These are phyloP conservation scores for Backusella tarrabulga DNA, from an alignment of 192 early-diverging fungal genomes.

Conservation along the genomic window DNA sequence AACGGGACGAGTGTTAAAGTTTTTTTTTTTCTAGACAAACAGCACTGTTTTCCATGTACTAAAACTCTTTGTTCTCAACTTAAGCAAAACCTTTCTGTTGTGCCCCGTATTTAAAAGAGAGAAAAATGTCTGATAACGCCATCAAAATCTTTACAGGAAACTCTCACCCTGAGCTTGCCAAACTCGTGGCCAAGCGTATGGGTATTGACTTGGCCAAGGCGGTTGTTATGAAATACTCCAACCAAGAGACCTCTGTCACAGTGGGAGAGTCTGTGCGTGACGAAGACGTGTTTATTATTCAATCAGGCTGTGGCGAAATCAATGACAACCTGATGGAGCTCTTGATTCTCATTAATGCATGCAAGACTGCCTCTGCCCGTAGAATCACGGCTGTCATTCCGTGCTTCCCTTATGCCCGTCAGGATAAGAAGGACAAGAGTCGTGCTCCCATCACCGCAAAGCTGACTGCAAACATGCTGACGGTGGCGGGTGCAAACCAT, in stretches of 20 bases:
- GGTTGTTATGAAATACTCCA: constrained; percentile 94
- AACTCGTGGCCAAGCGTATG: constrained; percentile 90
- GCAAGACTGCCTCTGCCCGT: constrained; percentile 85
- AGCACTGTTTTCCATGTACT: too few species aligned
- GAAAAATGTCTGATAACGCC: constrained; percentile 76
- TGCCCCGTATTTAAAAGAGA: not conserved
- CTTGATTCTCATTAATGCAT: constrained; percentile 96
- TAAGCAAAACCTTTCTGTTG: not conserved
- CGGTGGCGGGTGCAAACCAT: constrained; percentile 94
- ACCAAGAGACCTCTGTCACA: constrained; percentile 82
- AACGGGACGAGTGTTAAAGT: not conserved
- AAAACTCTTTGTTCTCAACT: not conserved
- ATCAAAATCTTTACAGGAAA: constrained; percentile 98
- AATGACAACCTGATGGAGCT: constrained; percentile 97
- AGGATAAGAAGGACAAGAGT: constrained; percentile 98
- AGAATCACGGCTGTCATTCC: constrained; percentile 96
- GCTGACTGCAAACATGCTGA: constrained; percentile 92
- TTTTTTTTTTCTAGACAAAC: not conserved
- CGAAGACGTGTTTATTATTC: constrained; percentile 95
- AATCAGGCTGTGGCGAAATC: constrained; percentile 84
- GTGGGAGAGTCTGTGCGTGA: constrained; percentile 92
- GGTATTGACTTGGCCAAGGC: constrained; percentile 92
- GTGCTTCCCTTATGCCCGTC: constrained; percentile 97
- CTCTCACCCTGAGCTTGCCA: constrained; percentile 91
- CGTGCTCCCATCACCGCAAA: constrained; percentile 96